Evolutionary conservation across 805 yeast genomes (phyloP).

Genomic region (Wickerhamiella nectarea): DNA sequence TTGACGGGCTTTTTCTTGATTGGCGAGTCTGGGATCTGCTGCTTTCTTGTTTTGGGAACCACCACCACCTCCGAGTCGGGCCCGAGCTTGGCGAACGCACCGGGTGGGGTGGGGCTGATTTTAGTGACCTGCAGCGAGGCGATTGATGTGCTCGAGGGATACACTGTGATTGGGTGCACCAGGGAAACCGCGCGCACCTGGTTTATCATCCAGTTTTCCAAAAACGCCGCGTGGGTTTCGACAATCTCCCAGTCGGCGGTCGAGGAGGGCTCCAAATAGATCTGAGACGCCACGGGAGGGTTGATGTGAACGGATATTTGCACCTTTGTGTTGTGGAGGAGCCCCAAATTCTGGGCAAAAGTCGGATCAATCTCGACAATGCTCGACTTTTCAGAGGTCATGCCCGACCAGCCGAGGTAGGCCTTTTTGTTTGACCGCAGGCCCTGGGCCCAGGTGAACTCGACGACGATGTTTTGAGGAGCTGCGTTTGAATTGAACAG

Average conservation of each 20-base stretch:
- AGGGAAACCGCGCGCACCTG: constrained; percentile 66
- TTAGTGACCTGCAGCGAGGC: constrained; percentile 45
- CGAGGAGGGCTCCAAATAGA: constrained; percentile 65
- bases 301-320: constrained; percentile 36
- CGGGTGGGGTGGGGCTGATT: constrained; percentile 30
- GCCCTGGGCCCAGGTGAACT: constrained; percentile 28
- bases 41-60: constrained; percentile 42
- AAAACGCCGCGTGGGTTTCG: constrained; percentile 61
- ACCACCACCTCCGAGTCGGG: constrained; percentile 59
- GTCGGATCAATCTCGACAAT: constrained; percentile 52
- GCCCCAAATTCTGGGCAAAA: constrained; percentile 40
- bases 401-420: constrained; percentile 59
- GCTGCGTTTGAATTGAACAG: constrained; percentile 38
- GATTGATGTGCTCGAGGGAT: constrained; percentile 45
- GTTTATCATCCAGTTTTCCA: constrained; percentile 60
- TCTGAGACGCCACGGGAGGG: constrained; percentile 40
- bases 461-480: constrained; percentile 46
- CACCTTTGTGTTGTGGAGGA: constrained; percentile 33
- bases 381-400: constrained; percentile 26
- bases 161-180: constrained; percentile 50
- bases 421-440: constrained; percentile 16
- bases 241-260: constrained; percentile 83
- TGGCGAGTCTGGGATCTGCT: not conserved
- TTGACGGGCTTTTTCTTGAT: not conserved
- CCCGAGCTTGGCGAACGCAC: constrained; percentile 37